Percentiles rank a stretch among this genome's conserved stretches.
These are phyloP conservation scores for Pinus tabuliformis DNA, from an alignment of 75 land plant genomes.

Conservation along the genomic window DNA sequence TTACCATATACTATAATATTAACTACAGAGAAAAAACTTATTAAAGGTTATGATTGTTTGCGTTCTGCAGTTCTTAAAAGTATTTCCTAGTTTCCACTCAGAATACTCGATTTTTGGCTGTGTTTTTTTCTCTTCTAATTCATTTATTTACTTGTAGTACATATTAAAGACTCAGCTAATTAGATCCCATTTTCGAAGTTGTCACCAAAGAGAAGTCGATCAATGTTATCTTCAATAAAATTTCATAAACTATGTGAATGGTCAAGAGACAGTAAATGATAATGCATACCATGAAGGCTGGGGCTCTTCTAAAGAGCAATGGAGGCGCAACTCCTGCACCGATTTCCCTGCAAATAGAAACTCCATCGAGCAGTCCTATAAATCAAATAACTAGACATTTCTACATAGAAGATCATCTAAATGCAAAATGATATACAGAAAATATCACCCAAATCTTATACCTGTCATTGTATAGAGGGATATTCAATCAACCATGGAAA, in stretches of 20 bases:
- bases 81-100: not conserved
- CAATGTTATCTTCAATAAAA: not conserved
- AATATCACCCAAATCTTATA: not conserved
- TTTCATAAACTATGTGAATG: not conserved
- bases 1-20: too few relatives aligned
- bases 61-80: not conserved
- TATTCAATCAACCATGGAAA: not conserved
- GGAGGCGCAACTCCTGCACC: conserved; percentile 31
- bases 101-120: not conserved
- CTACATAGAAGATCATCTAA: too few relatives aligned
- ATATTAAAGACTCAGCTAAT: not conserved
- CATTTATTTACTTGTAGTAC: not conserved
- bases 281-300: conserved; percentile 33
- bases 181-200: not conserved
- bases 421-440: not conserved
- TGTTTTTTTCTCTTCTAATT: not conserved
- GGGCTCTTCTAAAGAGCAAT: conserved; percentile 26
- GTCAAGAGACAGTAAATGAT: not conserved
- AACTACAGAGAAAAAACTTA: too few relatives aligned
- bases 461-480: not conserved
- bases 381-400: not conserved
- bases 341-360: conserved; percentile 21
- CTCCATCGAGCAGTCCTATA: not conserved
- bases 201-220: not conserved
- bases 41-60: not conserved